Percentiles rank a stretch among this genome's conserved stretches.
phyloP scores from a whole-genome alignment of 805 yeast species.

The Barnettozyma sp. region DNA sequence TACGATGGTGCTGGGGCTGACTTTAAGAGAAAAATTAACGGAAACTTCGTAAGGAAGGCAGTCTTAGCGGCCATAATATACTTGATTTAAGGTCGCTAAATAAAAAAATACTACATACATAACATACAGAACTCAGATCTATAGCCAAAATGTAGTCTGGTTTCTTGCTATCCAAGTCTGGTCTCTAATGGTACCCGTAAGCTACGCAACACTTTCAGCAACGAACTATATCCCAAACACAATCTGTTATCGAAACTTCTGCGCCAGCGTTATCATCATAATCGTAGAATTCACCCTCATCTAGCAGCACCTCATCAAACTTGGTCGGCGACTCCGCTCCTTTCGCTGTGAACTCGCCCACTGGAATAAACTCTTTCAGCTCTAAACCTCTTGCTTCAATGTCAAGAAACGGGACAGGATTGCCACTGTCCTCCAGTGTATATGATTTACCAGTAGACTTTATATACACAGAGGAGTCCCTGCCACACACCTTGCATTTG shows the following conservation, averaged over 20 bases:
- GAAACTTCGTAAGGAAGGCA: neutral
- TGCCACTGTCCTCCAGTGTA: constrained; percentile 34
- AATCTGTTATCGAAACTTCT: constrained; percentile 77
- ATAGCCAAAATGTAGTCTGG: no score
- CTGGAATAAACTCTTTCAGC: constrained; percentile 58
- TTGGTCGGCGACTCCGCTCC: constrained; percentile 45
- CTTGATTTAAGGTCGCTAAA: neutral
- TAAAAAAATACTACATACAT: neutral
- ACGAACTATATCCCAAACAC: constrained; percentile 54
- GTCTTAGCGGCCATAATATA: neutral
- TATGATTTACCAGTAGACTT: constrained; percentile 20
- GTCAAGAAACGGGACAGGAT: constrained; percentile 45
- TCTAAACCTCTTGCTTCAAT: constrained; percentile 87
- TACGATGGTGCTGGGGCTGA: constrained; percentile 11
- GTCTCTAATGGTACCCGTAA: no score
- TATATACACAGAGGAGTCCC: constrained; percentile 24
- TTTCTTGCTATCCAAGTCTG: no score
- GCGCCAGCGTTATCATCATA: constrained; percentile 78
- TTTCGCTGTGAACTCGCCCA: constrained; percentile 50
- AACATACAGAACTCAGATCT: neutral
- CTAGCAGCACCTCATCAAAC: constrained; percentile 61
- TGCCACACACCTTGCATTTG: constrained; percentile 60
- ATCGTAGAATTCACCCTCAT: constrained; percentile 89
- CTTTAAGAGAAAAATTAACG: constrained; percentile 4
- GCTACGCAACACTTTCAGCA: constrained; percentile 10